Percentiles rank a stretch among this genome's conserved stretches.
Conservation (phyloP, 2,329 filamentous ascomycete species). For the Coniella vitis region DNA sequence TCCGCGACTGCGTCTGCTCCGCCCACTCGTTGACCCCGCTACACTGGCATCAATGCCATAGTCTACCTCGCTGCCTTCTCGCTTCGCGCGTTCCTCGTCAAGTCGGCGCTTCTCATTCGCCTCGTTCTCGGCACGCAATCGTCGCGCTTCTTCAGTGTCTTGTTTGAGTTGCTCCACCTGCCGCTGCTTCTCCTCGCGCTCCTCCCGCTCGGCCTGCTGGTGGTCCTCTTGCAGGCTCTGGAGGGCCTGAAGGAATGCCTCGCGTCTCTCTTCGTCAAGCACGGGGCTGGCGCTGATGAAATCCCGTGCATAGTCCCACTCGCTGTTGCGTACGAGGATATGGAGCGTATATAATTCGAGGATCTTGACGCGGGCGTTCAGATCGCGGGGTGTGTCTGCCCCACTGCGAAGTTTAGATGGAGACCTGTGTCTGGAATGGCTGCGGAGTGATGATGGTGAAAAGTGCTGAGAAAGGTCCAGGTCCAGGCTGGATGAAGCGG, state of each 20-base stretch:
- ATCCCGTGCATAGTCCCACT: conserved; percentile 92
- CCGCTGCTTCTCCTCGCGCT: conserved; percentile 48
- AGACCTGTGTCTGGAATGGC: conserved; percentile 34
- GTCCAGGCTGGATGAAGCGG: conserved; percentile 64
- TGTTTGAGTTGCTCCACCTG: conserved; percentile 51
- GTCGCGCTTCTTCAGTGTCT: conserved; percentile 51
- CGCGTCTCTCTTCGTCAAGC: conserved; percentile 84
- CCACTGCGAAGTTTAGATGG: conserved; percentile 49
- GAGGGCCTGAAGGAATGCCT: conserved; percentile 81
- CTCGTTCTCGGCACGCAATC: conserved; percentile 52
- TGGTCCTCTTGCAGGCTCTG: conserved; percentile 80
- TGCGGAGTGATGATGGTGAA: conserved; percentile 31
- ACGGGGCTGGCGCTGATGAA: conserved; percentile 84
- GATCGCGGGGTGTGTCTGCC: conserved; percentile 75
- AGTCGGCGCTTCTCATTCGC: conserved; percentile 44
- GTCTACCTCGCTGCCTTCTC: conserved; percentile 55
- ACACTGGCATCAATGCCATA: conserved; percentile 57
- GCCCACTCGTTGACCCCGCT: conserved; percentile 26
- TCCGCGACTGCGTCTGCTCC: conserved; percentile 5
- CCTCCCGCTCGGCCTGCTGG: conserved; percentile 61
- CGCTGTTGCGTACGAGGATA: conserved; percentile 83
- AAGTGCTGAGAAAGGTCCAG: conserved; percentile 65
- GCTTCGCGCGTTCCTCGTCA: conserved; percentile 46
- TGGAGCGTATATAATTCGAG: conserved; percentile 94
- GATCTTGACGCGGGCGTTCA: conserved; percentile 81